Base-by-base conservation (phyloP, 768 basidiomycete genomes). In the Tricholoma matsutake region DNA sequence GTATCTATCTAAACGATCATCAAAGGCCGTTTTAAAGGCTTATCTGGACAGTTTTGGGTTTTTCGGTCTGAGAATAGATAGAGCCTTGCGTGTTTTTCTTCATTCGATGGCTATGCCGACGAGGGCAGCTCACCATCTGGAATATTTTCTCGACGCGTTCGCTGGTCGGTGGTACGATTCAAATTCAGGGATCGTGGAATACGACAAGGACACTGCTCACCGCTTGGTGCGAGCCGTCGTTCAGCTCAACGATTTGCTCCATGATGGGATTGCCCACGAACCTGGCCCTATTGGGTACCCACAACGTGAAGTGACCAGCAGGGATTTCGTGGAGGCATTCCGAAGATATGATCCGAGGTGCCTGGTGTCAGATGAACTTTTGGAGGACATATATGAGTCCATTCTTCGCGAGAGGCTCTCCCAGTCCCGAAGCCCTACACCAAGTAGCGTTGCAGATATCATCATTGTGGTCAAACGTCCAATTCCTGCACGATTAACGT, bases 31-130 rank as follows among this genome's bases (percentile, higher is more conserved):
- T 32, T 78, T 98, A 47, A 89, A 88, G 68, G 84, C 90, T 13
- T 99, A 88, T 73, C 79, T 98, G 61, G 94, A 94, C 69, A 84
- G 84, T 61, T 98, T 98, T 73, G 87, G 92, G 29, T 94, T 97
- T 69, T 77, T 83, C 2, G 89, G 91, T 8, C 75, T 96, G 51
- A 80, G 92, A 63, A 84, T 98, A 61, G 95, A 98, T 77, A 87
- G 88, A 62, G 95, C 95, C 9, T 78, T 99, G 58, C 86, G 96
- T 57, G 84, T 89, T 54, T 98, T 98, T 79, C 76, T 98, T 61
- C 85, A 93, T 67, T 88, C 94, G 6, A 72, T 98, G 37, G 81
- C 90, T 66, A 65, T 86, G 39, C 81, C 85, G 61, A 73, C 68
- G 18, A 73, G 73, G 55, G 58, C 70, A 14, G 65, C 75, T 14